Base-by-base conservation (phyloP, 345 rosid species). In the Diplotaxis tenuifolia region DNA sequence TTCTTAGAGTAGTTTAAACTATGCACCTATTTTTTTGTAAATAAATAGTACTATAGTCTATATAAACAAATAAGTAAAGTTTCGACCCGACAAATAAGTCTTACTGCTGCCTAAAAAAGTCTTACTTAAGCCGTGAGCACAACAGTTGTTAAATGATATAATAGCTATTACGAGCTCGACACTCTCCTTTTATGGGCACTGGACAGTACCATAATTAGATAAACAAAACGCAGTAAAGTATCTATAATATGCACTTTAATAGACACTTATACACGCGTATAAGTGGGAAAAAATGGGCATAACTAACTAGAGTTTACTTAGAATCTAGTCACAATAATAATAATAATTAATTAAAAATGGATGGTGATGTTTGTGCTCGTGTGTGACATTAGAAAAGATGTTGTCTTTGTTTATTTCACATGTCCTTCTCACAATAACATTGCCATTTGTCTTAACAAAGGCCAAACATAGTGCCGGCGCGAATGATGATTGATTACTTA, bases 391-490 rank as follows among this genome's bases (percentile, higher is more conserved):
- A 59, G 55, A 47, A 71, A 60, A 60, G 29, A 71, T 77, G 62
- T 32, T 66, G 76, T 77, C 76, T 77, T 65, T 28, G 36, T 59
- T 65, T 65, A 20, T 67, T 60, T 65, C 63, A 66, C 63, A 71
- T 60, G 68, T 77, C 80, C 5, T 77, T 77, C 60, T 60, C 76
- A 29, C 40, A 65, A 28, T 49, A 60, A 77, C 73, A 71, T 71
- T 59, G 55, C 56, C 72, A 71, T 59, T 71, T 77, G 72, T 77
- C 72, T 71, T 25, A 50, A 27, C 49, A 64, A 77, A 34, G 27
- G 49, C 76, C 68, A 58, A 59, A 71, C 76, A 71, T 50, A 66
- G 76, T 71, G 80, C 76, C 76, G 57, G 63, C 76, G 63, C 76
- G 42, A 71, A 77, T 71, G 50, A 77, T 77, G 68, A 60, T 66